These are phyloP conservation scores for Pseudogymnoascus pannorum DNA, from an alignment of 2,329 filamentous ascomycete species.

Conservation along the genomic window DNA sequence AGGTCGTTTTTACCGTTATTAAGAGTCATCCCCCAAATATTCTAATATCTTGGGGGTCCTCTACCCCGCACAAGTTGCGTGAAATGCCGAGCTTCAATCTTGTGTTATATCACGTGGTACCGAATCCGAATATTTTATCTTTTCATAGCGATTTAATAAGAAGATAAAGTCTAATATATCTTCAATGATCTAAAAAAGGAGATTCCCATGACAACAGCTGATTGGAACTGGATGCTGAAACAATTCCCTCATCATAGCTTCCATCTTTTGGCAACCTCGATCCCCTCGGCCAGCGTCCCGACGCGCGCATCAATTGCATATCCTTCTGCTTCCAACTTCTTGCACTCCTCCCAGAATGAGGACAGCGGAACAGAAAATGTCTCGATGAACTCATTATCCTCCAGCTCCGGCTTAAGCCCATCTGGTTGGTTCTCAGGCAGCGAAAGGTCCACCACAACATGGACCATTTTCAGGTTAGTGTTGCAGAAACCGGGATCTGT, in stretches of 20 bases:
- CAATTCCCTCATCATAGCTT: slow-evolving; percentile 21
- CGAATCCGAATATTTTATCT: background rate
- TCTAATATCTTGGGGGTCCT: background rate
- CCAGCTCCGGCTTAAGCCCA: slow-evolving; percentile 37
- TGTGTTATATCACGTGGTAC: background rate
- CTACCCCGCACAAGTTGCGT: background rate
- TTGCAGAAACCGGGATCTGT: slow-evolving; percentile 58
- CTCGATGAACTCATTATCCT: slow-evolving; percentile 47
- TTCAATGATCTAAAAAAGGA: background rate
- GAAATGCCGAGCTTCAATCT: background rate
- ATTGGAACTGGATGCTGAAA: background rate
- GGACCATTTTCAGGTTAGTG: slow-evolving; percentile 52
- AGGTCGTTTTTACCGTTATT: background rate
- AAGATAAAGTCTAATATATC: background rate
- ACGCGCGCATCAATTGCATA: slow-evolving; percentile 35
- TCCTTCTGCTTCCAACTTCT: slow-evolving; percentile 35
- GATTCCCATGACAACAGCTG: background rate
- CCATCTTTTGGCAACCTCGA: slow-evolving; percentile 32
- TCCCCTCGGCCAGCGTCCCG: slow-evolving; percentile 33
- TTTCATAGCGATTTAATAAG: background rate
- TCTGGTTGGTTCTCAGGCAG: slow-evolving; percentile 36
- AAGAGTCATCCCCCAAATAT: background rate
- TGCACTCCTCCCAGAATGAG: slow-evolving; percentile 39
- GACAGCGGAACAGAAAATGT: slow-evolving; percentile 41
- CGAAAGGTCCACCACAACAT: slow-evolving; percentile 40